Evolutionary conservation across 1,284 basidiomycete genomes (phyloP), one percentile per base, ranked within the genome.

Genomic region (Leccinum subrobustum): DNA sequence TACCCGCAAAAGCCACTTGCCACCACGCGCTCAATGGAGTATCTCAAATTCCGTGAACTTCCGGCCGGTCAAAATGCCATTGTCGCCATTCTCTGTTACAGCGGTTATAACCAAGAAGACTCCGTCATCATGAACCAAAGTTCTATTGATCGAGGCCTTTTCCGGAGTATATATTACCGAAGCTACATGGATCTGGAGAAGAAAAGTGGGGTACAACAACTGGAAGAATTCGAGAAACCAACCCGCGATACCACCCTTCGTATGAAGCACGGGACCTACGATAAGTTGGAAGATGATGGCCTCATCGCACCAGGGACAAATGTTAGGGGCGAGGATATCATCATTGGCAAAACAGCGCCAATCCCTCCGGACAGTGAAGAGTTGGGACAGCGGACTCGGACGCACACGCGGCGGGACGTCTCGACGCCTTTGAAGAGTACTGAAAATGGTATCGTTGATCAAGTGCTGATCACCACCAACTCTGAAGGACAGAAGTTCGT

Each of bases 51-150:
- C 88, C 86, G 95, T 68, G 96, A 99, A 73, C 83, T 99, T 52
- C 96, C 96, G 33, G 96, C 96, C 12, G 97, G 96, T 18, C 95
- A 98, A 77, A 99, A 99, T 73, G 95, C 96, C 52, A 95, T 98
- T 65, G 96, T 99, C 53, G 96, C 97, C 4, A 99, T 99, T 73
- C 81, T 99, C 56, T 98, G 96, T 73, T 99, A 99, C 78, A 98
- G 95, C 68, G 96, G 96, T 35, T 99, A 99, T 79, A 99, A 99
- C 77, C 97, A 99, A 78, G 97, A 99, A 88, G 97, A 99, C 84
- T 99, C 97, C 66, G 96, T 99, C 76, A 99, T 99, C 77, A 98
- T 99, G 96, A 99, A 99, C 76, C 96, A 99, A 78, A 95, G 92
- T 66, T 97, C 96, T 20, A 94, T 99, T 70, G 96, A 99, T 73